Evolutionary conservation across 2,329 filamentous ascomycete genomes (phyloP), one percentile per base, ranked within the genome.

Genomic region (Chaetomiaceae sp.): DNA sequence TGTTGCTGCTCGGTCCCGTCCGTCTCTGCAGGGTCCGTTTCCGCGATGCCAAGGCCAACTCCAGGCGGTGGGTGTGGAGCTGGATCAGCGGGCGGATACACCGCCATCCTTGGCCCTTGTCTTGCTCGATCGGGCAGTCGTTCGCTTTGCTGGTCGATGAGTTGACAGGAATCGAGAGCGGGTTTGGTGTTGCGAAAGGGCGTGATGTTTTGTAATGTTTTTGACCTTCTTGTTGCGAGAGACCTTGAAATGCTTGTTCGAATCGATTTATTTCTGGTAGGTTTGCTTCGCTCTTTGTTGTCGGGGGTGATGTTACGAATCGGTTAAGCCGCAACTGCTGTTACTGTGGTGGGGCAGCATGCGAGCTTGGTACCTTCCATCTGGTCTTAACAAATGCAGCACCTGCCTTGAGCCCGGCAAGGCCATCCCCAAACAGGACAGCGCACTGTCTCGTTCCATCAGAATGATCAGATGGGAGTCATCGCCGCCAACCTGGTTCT

Each of bases 21-120:
- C 20, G 27, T 38, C 29, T 23, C 43, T 31, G 20, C 33, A 31
- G 36, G 23, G 15, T 29, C 6, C 7, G 17, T 29, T 23, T 25
- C 19, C 4, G 11, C 19, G 27, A 29, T 31, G 5, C 39, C 7
- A 22, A n/a, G 19, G 20, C 9, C 29, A 29, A 12, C 31, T 22
- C 45, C 36, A 14, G 17, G 19, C 7, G 37, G 36, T 4, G 14
- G 4, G 6, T 31, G 54, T 47, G 54, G 54, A 25, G 40, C 19
- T 14, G 12, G 36, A 23, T 43, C 17, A 2, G 9, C 27, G 20
- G 29, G 27, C 46, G 5, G 31, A 20, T 42, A 43, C 46, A 50
- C 49, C 54, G 49, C 54, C 54, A 56, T 53, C 36, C 53, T 47
- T 11, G 46, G 19, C n/a, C 15, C 9, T 17, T 8, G 12, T 17